Percentiles rank a stretch among this genome's conserved stretches.
These are phyloP conservation scores for Apiospora pterosperma DNA, from an alignment of 2,329 filamentous ascomycete species.

Conservation along the genomic window DNA sequence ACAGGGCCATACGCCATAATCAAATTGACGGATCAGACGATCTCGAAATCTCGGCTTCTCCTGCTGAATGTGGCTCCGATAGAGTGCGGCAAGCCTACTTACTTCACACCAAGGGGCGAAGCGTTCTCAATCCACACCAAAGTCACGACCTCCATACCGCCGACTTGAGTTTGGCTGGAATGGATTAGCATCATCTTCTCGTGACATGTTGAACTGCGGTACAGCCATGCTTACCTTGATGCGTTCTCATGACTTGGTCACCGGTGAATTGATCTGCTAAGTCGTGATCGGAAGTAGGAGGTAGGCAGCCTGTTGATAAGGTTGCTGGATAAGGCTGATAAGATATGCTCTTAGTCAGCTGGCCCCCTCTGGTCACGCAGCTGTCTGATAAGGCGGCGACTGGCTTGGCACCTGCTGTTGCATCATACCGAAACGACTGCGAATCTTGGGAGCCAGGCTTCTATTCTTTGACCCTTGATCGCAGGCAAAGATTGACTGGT, in stretches of 20 bases:
- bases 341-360: not conserved
- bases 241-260: not conserved
- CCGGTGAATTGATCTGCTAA: not conserved
- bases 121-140: not conserved
- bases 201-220: not conserved
- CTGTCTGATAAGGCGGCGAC: conserved; percentile 3
- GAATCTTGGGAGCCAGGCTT: conserved; percentile 3
- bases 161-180: not conserved
- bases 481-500: not conserved
- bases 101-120: not conserved
- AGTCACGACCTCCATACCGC: not conserved
- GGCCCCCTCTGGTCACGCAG: not conserved
- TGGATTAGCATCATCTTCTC: not conserved
- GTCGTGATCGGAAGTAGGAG: not conserved
- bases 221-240: not conserved
- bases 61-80: not conserved
- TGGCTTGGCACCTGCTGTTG: conserved; percentile 6
- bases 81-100: not conserved
- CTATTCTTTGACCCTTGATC: conserved; percentile 3
- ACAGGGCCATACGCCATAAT: conserved; percentile 56
- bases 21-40: no score
- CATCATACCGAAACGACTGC: conserved; percentile 4
- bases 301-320: not conserved
- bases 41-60: not conserved
- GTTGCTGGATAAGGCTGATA: not conserved